A percentile compares a stretch with the other conserved stretches of the same genome.
Evolutionary conservation across 108 stramenopile genomes (phyloP).

Genomic region (Conticribra weissflogii): DNA sequence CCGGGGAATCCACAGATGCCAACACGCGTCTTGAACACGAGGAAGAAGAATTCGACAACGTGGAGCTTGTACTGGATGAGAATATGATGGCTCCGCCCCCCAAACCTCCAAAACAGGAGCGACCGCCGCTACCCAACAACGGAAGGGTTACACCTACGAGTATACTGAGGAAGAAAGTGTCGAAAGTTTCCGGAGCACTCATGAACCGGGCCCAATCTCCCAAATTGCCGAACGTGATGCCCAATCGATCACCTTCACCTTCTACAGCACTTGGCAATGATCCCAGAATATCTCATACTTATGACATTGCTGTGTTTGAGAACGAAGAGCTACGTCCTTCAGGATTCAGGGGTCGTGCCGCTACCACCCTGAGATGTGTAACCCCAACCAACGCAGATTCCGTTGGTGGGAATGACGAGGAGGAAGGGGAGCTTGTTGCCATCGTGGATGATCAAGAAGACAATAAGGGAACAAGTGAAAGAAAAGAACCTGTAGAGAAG

Average conservation of each 20-base stretch:
- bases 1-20: too few species aligned
- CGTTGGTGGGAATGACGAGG: neutral
- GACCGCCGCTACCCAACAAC: neutral
- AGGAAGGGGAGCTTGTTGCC: neutral
- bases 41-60: constrained; percentile 33
- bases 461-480: neutral
- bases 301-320: constrained; percentile 15
- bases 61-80: constrained; percentile 38
- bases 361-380: neutral
- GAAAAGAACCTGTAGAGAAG: neutral
- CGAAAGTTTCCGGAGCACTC: too few species aligned
- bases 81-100: neutral
- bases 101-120: neutral
- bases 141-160: neutral
- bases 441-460: neutral
- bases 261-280: neutral
- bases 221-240: neutral
- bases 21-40: neutral
- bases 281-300: constrained; percentile 1
- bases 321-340: neutral
- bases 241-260: neutral
- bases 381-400: neutral
- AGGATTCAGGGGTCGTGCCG: neutral
- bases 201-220: constrained; percentile 4
- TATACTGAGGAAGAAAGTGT: constrained; percentile 22